Percentiles rank a stretch among this genome's conserved stretches.
Evolutionary conservation across 345 rosid species (phyloP).

Genomic region (Orychophragmus violaceus): DNA sequence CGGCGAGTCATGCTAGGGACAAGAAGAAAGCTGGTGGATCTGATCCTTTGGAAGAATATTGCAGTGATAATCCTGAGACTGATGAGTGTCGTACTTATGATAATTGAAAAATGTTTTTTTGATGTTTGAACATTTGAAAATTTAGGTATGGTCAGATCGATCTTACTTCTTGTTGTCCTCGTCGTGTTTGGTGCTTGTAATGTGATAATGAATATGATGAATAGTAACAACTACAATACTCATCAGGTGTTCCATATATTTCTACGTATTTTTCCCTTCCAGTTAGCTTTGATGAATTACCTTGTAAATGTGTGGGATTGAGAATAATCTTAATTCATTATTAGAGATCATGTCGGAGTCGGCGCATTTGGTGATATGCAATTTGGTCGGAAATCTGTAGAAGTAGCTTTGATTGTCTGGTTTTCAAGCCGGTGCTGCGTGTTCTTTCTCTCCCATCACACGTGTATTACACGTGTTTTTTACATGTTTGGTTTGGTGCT

Average conservation of each 20-base stretch:
- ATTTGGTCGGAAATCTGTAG: too few species aligned
- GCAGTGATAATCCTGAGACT: conserved; percentile 91
- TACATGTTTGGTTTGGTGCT: too few species aligned
- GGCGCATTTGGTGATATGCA: too few species aligned
- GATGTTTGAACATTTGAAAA: not conserved
- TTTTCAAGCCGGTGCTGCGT: too few species aligned
- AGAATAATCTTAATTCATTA: not conserved
- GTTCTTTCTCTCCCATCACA: too few species aligned
- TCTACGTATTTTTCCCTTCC: not conserved
- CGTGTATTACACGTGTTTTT: too few species aligned
- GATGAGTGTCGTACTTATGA: conserved; percentile 96
- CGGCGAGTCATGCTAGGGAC: conserved; percentile 90
- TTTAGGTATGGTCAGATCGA: conserved; percentile 9
- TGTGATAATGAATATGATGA: conserved; percentile 12
- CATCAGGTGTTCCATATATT: not conserved
- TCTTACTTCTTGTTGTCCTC: not conserved
- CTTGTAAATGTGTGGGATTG: not conserved
- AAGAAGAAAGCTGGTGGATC: conserved; percentile 55
- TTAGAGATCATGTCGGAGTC: too few species aligned
- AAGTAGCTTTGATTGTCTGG: too few species aligned
- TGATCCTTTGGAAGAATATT: conserved; percentile 79
- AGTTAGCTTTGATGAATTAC: not conserved
- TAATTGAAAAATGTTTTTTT: conserved; percentile 26
- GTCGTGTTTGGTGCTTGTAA: conserved; percentile 2
- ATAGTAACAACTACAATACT: not conserved